A percentile compares a stretch with the other conserved stretches of the same genome.
These are phyloP conservation scores for Sugiyamaella qingdaonensis DNA, from an alignment of 805 yeast species.

Conservation along the genomic window DNA sequence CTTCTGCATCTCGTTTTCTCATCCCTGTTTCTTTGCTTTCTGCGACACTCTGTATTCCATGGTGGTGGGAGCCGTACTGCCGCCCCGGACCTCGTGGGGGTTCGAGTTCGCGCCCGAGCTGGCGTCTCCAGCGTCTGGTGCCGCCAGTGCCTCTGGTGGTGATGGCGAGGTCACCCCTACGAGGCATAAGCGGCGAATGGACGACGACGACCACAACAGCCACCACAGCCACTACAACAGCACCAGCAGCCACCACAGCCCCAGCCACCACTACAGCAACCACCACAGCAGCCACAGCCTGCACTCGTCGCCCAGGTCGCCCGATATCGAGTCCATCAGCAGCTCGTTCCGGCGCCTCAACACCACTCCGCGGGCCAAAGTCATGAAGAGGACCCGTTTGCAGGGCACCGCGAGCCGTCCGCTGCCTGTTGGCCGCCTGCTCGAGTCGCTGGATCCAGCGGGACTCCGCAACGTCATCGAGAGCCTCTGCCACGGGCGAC, in stretches of 20 bases:
- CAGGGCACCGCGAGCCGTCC: slow-evolving; percentile 42
- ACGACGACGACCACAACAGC: slow-evolving; percentile 19
- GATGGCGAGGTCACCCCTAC: neutral
- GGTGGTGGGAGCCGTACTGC: slow-evolving; percentile 25
- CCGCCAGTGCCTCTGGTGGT: neutral
- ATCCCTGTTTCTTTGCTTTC: neutral
- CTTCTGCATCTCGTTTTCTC: neutral
- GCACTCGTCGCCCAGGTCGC: neutral
- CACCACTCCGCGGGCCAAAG: slow-evolving; percentile 4
- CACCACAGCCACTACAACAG: slow-evolving; percentile 32
- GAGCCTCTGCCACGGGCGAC: slow-evolving; percentile 53
- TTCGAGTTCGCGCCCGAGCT: slow-evolving; percentile 15
- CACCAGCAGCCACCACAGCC: slow-evolving; percentile 2
- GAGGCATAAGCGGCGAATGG: neutral
- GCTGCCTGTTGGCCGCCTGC: slow-evolving; percentile 57
- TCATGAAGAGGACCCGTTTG: slow-evolving; percentile 9
- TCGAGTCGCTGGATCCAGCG: slow-evolving; percentile 62
- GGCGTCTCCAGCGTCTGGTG: neutral
- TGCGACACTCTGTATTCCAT: slow-evolving; percentile 6
- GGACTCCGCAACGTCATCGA: slow-evolving; percentile 51
- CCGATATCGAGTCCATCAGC: slow-evolving; percentile 8
- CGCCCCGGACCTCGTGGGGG: slow-evolving; percentile 27
- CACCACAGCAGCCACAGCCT: neutral
- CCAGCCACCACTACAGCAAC: neutral
- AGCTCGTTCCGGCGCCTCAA: slow-evolving; percentile 3